Evolutionary conservation across 306 rosid species (phyloP).

Genomic region (Macrotyloma uniflorum): DNA sequence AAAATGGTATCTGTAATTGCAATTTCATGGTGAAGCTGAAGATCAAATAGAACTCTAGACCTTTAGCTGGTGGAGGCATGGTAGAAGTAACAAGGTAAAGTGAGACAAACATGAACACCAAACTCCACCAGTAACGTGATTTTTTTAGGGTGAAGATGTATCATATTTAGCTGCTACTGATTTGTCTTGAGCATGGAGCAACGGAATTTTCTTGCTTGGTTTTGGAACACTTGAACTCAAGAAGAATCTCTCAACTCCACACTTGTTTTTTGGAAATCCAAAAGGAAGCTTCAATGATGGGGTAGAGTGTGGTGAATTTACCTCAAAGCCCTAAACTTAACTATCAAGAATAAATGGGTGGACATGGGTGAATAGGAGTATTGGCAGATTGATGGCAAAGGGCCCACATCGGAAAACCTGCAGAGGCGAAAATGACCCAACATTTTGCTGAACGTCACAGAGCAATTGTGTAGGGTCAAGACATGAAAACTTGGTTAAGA

Average conservation of each 20-base stretch:
- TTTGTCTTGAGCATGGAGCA: too few relatives aligned
- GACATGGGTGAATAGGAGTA: conserved; percentile 33
- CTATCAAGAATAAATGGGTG: conserved; percentile 24
- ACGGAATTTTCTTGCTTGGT: too few relatives aligned
- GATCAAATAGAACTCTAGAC: too few relatives aligned
- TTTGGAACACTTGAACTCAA: conserved; percentile 10
- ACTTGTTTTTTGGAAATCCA: not conserved
- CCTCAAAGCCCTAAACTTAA: not conserved
- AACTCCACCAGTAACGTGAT: too few relatives aligned
- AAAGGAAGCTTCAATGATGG: conserved; percentile 14
- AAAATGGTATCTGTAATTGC: too few relatives aligned
- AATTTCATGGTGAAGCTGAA: too few relatives aligned
- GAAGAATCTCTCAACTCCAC: conserved; percentile 5
- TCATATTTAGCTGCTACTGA: too few relatives aligned
- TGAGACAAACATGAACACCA: conserved; percentile 33
- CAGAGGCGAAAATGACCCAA: conserved; percentile 53
- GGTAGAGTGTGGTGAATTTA: not conserved
- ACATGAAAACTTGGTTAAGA: conserved; percentile 31
- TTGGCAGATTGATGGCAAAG: conserved; percentile 39
- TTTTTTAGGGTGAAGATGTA: too few relatives aligned
- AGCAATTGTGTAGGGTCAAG: conserved; percentile 40
- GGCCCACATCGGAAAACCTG: conserved; percentile 42
- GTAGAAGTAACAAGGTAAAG: not conserved
- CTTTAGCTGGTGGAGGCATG: not conserved
- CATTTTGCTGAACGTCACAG: conserved; percentile 39